Base-by-base conservation (phyloP, 2,329 filamentous ascomycete genomes). In the Fusarium multiceps region DNA sequence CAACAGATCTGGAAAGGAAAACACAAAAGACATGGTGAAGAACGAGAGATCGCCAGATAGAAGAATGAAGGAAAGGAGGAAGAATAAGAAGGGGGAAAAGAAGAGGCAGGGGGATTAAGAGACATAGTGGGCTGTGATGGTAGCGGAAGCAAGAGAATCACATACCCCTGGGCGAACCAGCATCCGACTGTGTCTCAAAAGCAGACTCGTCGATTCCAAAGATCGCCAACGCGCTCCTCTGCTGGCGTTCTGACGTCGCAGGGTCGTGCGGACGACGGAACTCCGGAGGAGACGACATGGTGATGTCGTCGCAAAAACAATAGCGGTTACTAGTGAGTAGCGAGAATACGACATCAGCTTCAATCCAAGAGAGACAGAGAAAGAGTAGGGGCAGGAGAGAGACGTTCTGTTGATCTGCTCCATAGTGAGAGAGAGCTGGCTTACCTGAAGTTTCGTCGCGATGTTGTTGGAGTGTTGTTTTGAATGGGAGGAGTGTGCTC, bases 231-330 rank as follows among this genome's bases (percentile, higher is more conserved):
- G 68, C 63, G 7, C 68, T 68, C 10, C 68, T 65, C 40, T 68
- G 55, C 3, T 30, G 32, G 6, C 43, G 55, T 12, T 42, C 9
- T 13, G 47, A 32, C 10, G 41, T 55, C n/a, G 50, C 40, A 20
- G 40, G 47, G 8, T 42, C 47, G 12, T 43, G 59, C 16, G 59
- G 53, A 21, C 58, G 68, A 10, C 51, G 68, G 18, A 57, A 49
- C 46, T 47, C 54, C 12, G 34, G 50, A n/a, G 68, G 47, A 25
- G 68, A 68, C 37, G 63, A 50, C 68, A 70, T 70, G 13, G 10
- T 34, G 51, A 37, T 20, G 55, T 20, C 30, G 28, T 21, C 37
- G 28, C 40, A 25, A 28, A 30, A 20, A 20, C 41, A 18, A 37
- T 42, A 25, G 14, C 23, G 7, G 16, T 21, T 8, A 25, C 25